These are phyloP conservation scores for Setaria italica DNA, from an alignment of 202 grass and related monocot genomes.

Conservation along the genomic window DNA sequence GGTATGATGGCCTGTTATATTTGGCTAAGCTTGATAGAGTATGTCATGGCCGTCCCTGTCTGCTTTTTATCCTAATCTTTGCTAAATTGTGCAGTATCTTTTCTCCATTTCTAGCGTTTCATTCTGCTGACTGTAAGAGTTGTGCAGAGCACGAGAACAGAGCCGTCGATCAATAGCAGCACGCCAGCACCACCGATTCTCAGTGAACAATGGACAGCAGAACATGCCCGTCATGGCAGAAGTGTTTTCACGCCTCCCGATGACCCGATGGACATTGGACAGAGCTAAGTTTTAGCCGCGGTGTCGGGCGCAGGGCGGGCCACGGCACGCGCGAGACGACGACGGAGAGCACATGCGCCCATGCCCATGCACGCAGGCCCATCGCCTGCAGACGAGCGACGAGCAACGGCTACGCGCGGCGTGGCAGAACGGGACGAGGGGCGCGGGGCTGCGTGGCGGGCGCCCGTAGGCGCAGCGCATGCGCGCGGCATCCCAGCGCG, in stretches of 20 bases:
- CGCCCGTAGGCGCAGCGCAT: background rate
- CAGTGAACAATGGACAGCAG: background rate
- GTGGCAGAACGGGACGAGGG: background rate
- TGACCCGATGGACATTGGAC: background rate
- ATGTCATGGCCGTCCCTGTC: conserved; percentile 30
- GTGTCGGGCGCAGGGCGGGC: background rate
- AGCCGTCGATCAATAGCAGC: too few species aligned
- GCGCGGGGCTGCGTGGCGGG: background rate
- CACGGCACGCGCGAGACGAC: background rate
- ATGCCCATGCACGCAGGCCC: background rate
- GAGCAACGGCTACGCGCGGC: conserved; percentile 8
- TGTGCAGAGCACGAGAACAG: too few species aligned
- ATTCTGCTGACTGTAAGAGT: background rate
- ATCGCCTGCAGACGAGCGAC: too few species aligned
- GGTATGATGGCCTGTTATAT: background rate
- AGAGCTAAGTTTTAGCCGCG: background rate
- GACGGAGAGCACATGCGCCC: background rate
- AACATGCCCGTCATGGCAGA: background rate
- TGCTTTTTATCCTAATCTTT: background rate
- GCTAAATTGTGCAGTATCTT: background rate
- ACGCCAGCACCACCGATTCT: too few species aligned
- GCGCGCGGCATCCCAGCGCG: background rate
- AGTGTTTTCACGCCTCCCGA: background rate
- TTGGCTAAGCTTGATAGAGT: too few species aligned
- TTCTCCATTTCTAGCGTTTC: too few species aligned